Evolutionary conservation across 208 protist species (phyloP).

Genomic region (Chromosphaera perkinsii): DNA sequence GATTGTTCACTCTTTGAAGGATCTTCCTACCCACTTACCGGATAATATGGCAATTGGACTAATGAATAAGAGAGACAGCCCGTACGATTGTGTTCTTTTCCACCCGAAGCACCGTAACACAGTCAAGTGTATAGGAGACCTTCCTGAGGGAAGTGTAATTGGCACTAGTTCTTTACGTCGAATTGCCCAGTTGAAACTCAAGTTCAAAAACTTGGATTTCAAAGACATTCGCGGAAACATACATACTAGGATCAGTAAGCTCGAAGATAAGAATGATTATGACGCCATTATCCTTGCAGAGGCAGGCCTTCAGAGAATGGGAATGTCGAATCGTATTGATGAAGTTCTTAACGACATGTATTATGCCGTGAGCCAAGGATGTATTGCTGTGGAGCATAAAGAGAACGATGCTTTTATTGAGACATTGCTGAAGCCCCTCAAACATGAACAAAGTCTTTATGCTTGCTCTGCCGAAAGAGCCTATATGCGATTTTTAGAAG

Average conservation of each 20-base stretch:
- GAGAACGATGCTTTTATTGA: slow-evolving; percentile 7
- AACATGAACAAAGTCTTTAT: neutral
- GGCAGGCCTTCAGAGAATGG: slow-evolving; percentile 38
- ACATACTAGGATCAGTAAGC: slow-evolving; percentile 44
- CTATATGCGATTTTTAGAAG: slow-evolving; percentile 38
- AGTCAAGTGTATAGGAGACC: slow-evolving; percentile 14
- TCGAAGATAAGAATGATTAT: slow-evolving; percentile 34
- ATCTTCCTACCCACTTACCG: slow-evolving; percentile 32
- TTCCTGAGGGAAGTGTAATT: slow-evolving; percentile 35
- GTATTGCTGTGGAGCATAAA: slow-evolving; percentile 24
- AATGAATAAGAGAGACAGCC: slow-evolving; percentile 16
- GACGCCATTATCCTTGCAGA: slow-evolving; percentile 39
- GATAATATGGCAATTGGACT: slow-evolving; percentile 18
- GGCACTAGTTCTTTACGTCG: slow-evolving; percentile 40
- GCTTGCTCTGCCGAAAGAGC: slow-evolving; percentile 20
- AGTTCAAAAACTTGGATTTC: slow-evolving; percentile 20
- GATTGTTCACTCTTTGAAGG: slow-evolving; percentile 36
- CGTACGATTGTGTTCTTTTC: slow-evolving; percentile 31
- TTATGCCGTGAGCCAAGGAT: slow-evolving; percentile 42
- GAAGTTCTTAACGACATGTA: slow-evolving; percentile 20
- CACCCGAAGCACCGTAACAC: neutral
- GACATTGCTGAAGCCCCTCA: neutral
- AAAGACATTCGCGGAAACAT: slow-evolving; percentile 42
- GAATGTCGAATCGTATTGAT: slow-evolving; percentile 5
- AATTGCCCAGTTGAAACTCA: slow-evolving; percentile 27